Evolutionary conservation across 2,329 filamentous ascomycete species (phyloP).

Genomic region (Sclerotiophoma versabilis): DNA sequence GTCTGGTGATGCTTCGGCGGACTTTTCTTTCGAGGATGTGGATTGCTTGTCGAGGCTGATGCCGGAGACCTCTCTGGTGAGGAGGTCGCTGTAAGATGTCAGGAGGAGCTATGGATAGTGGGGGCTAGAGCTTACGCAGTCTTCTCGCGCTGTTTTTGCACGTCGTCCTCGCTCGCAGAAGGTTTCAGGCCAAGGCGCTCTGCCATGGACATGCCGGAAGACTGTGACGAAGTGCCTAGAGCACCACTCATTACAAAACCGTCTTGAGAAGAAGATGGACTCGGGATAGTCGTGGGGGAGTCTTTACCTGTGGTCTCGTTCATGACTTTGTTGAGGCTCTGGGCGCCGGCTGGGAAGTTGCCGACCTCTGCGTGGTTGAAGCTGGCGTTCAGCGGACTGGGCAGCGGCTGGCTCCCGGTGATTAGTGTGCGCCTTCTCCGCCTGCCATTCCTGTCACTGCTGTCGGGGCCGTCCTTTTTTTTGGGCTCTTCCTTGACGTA

Average conservation of each 20-base stretch:
- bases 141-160: constrained; percentile 86
- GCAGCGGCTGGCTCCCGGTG: constrained; percentile 94
- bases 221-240: constrained; percentile 57
- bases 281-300: constrained; percentile 52
- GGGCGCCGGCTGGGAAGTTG: constrained; percentile 64
- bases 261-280: constrained; percentile 50
- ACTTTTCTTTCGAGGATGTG: constrained; percentile 57
- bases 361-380: constrained; percentile 81
- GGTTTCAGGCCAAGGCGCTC: constrained; percentile 63
- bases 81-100: constrained; percentile 69
- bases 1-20: constrained; percentile 70
- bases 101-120: background rate
- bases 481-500: constrained; percentile 82
- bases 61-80: constrained; percentile 91
- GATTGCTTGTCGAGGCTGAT: constrained; percentile 82
- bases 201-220: constrained; percentile 63
- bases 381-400: constrained; percentile 89
- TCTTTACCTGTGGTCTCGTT: constrained; percentile 71
- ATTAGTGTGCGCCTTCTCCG: constrained; percentile 91
- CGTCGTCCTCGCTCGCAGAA: constrained; percentile 58
- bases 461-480: constrained; percentile 78
- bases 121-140: constrained; percentile 73
- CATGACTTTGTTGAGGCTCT: constrained; percentile 84
- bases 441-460: constrained; percentile 90
- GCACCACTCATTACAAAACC: constrained; percentile 63